Conservation (phyloP, 495 filamentous ascomycete species). For the Haplographium delicatum region DNA sequence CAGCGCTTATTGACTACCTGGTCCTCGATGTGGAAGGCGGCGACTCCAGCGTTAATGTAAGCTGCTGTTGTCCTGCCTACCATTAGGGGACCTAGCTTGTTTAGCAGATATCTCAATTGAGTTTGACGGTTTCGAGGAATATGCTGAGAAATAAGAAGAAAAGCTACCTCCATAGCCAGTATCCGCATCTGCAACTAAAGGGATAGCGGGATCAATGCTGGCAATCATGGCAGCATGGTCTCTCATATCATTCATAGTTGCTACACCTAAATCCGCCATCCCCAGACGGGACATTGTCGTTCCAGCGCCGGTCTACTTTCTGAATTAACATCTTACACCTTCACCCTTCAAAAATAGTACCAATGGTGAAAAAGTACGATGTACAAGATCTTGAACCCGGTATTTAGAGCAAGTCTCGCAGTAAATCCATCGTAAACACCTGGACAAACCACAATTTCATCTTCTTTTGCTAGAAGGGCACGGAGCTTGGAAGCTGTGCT, state of each 20-base stretch:
- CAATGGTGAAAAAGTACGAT: too few relatives aligned
- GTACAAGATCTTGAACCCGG: constrained; percentile 60
- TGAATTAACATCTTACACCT: neutral
- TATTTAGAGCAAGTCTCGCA: constrained; percentile 54
- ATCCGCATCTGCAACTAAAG: constrained; percentile 68
- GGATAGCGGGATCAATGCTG: constrained; percentile 48
- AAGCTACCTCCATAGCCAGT: constrained; percentile 54
- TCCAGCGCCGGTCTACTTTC: constrained; percentile 57
- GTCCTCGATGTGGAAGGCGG: constrained; percentile 69
- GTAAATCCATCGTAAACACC: constrained; percentile 70
- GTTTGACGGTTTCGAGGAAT: too few relatives aligned
- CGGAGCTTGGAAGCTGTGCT: constrained; percentile 34
- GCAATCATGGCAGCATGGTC: constrained; percentile 63
- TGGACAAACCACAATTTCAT: constrained; percentile 51
- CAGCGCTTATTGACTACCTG: constrained; percentile 63
- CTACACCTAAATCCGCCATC: constrained; percentile 61
- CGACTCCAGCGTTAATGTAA: constrained; percentile 56
- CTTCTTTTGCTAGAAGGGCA: constrained; percentile 30
- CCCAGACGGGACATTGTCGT: constrained; percentile 59
- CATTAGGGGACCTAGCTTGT: constrained; percentile 11
- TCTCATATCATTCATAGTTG: constrained; percentile 58
- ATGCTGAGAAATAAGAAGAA: neutral
- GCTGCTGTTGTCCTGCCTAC: constrained; percentile 8
- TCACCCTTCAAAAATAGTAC: neutral
- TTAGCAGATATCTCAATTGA: too few relatives aligned